Percentiles rank a stretch among this genome's conserved stretches.
Conservation (phyloP, 1,284 basidiomycete species). For the Ustilago trichophora region DNA sequence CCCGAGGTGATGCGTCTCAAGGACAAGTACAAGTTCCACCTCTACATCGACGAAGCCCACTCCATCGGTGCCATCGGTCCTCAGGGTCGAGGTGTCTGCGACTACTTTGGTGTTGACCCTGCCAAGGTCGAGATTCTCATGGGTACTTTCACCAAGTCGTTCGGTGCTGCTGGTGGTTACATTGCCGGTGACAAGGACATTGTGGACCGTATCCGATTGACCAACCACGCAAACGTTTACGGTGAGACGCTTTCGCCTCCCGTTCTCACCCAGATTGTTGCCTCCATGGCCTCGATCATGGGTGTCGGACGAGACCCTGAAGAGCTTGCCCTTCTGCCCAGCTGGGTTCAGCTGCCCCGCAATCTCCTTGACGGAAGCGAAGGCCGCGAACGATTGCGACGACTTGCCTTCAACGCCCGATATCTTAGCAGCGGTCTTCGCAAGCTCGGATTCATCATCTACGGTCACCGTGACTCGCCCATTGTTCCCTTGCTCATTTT, state of each 20-base stretch:
- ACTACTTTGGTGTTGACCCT: conserved; percentile 91
- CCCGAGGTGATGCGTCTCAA: conserved; percentile 87
- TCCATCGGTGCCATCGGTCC: conserved; percentile 95
- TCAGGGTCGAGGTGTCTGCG: conserved; percentile 89
- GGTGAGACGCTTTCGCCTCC: conserved; percentile 91
- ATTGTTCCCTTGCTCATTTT: conserved; percentile 93
- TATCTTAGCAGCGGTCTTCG: conserved; percentile 87
- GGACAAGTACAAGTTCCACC: conserved; percentile 97
- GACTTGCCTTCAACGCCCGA: conserved; percentile 92
- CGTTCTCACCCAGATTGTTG: conserved; percentile 87
- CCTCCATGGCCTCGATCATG: conserved; percentile 97
- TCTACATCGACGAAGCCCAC: conserved; percentile 97
- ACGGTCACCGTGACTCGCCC: conserved; percentile 88
- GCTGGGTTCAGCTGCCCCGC: conserved; percentile 58
- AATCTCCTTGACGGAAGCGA: conserved; percentile 70
- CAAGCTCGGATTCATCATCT: conserved; percentile 96
- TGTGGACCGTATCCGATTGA: conserved; percentile 82
- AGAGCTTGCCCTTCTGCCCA: conserved; percentile 58
- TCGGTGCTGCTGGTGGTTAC: conserved; percentile 96
- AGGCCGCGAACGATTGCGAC: conserved; percentile 80
- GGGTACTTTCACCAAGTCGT: conserved; percentile 99
- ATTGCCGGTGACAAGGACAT: conserved; percentile 83
- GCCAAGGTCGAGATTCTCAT: conserved; percentile 88
- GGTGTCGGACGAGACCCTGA: conserved; percentile 69
- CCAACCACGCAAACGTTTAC: conserved; percentile 85